phyloP scores from a whole-genome alignment of 768 basidiomycete genomes.

The Gymnopilus dilepis region DNA sequence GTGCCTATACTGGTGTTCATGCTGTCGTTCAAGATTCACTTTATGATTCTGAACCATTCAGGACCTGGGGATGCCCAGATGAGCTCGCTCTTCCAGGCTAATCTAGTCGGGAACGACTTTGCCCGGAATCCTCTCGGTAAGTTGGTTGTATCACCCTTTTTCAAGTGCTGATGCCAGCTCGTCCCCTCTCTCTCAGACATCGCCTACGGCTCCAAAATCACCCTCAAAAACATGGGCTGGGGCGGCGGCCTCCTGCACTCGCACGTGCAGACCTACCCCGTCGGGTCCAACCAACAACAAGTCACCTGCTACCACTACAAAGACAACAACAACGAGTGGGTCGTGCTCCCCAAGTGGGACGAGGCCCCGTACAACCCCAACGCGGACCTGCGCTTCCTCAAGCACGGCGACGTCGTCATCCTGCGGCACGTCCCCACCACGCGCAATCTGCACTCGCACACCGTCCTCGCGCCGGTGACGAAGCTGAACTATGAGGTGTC shows the following conservation, averaged over 20 bases:
- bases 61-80: slow-evolving; percentile 98
- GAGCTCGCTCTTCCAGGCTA: slow-evolving; percentile 98
- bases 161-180: no score
- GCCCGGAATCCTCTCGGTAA: slow-evolving; percentile 84
- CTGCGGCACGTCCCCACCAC: slow-evolving; percentile 83
- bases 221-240: slow-evolving; percentile 97
- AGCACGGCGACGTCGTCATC: slow-evolving; percentile 79
- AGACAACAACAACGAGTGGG: slow-evolving; percentile 96
- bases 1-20: slow-evolving; percentile 94
- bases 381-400: slow-evolving; percentile 70
- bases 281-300: slow-evolving; percentile 93
- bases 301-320: slow-evolving; percentile 99
- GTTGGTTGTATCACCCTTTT: no score
- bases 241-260: slow-evolving; percentile 97
- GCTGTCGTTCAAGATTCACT: slow-evolving; percentile 94
- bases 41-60: slow-evolving; percentile 90
- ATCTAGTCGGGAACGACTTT: slow-evolving; percentile 94
- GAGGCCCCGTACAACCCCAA: slow-evolving; percentile 69
- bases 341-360: slow-evolving; percentile 81
- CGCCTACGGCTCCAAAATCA: slow-evolving; percentile 88
- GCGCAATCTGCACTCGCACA: slow-evolving; percentile 93
- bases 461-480: slow-evolving; percentile 83
- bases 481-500: slow-evolving; percentile 93
- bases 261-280: slow-evolving; percentile 93
- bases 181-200: slow-evolving; percentile 61